phyloP scores from a whole-genome alignment of 1,284 basidiomycete species.

The Veloporphyrellus conicus region DNA sequence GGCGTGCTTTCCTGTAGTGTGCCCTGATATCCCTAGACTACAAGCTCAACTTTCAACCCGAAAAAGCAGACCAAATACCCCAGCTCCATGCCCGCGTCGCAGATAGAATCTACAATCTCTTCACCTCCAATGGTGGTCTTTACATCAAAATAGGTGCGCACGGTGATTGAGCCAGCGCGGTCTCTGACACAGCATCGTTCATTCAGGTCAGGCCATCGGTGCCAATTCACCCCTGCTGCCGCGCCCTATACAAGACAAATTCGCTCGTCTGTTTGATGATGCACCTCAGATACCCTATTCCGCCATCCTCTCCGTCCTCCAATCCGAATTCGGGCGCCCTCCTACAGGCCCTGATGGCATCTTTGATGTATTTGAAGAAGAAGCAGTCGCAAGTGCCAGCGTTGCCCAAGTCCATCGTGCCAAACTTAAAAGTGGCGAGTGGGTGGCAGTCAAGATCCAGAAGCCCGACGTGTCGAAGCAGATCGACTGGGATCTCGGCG shows the following conservation, averaged over 20 bases:
- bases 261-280: slow-evolving; percentile 78
- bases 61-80: slow-evolving; percentile 66
- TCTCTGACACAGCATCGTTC: background rate
- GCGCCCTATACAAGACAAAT: slow-evolving; percentile 75
- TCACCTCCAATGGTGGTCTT: slow-evolving; percentile 77
- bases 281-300: slow-evolving; percentile 78
- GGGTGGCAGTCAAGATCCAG: slow-evolving; percentile 91
- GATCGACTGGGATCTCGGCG: slow-evolving; percentile 76
- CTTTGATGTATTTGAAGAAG: slow-evolving; percentile 72
- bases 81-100: slow-evolving; percentile 80
- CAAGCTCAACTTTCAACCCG: slow-evolving; percentile 77
- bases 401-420: slow-evolving; percentile 88
- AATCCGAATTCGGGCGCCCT: slow-evolving; percentile 63
- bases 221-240: slow-evolving; percentile 83
- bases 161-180: background rate
- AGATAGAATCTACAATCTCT: slow-evolving; percentile 67
- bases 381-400: slow-evolving; percentile 78
- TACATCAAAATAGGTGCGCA: slow-evolving; percentile 83
- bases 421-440: slow-evolving; percentile 52
- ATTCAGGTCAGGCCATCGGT: slow-evolving; percentile 67
- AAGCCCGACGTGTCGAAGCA: slow-evolving; percentile 83
- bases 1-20: too few species aligned
- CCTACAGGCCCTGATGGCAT: slow-evolving; percentile 65
- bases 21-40: slow-evolving; percentile 69
- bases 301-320: slow-evolving; percentile 67